phyloP scores from a whole-genome alignment of 495 filamentous ascomycete species.

The Hyphodiscus hymeniophilus region DNA sequence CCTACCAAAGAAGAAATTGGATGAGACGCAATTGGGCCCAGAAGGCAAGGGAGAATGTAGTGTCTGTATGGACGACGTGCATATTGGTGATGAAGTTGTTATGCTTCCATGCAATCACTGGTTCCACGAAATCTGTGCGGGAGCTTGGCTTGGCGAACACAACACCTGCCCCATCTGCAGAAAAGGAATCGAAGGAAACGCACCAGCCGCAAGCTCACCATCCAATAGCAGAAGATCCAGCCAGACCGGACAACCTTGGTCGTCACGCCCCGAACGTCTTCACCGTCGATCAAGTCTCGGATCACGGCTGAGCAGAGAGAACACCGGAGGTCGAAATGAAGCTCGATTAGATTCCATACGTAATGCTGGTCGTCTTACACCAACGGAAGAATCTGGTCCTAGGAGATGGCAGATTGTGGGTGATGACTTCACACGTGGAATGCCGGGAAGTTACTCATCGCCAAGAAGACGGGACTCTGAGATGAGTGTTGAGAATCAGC shows the following conservation, averaged over 20 bases:
- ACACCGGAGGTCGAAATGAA: conserved; percentile 15
- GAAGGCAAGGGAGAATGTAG: conserved; percentile 34
- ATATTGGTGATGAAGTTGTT: conserved; percentile 64
- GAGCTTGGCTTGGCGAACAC: conserved; percentile 75
- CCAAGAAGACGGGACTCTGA: conserved; percentile 6
- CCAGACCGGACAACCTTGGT: conserved; percentile 7
- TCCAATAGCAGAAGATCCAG: conserved; percentile 6
- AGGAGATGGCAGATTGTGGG: not conserved
- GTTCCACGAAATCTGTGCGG: conserved; percentile 77
- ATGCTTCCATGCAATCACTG: conserved; percentile 84
- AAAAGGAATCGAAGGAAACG: conserved; percentile 51
- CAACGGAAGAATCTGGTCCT: conserved; percentile 3
- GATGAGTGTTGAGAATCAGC: conserved; percentile 2
- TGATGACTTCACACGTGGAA: not conserved
- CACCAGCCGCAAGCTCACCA: conserved; percentile 2
- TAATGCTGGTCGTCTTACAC: conserved; percentile 11
- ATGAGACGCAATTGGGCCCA: conserved; percentile 54
- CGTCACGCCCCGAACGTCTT: conserved; percentile 5
- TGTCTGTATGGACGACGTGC: conserved; percentile 77
- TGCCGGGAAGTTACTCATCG: conserved; percentile 4
- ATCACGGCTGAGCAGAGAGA: conserved; percentile 1
- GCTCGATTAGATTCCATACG: conserved; percentile 21
- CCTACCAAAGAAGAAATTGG: conserved; percentile 61
- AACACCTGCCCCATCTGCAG: conserved; percentile 89
- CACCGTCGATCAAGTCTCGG: conserved; percentile 15